Percentiles rank a stretch among this genome's conserved stretches.
Conservation (phyloP, 768 basidiomycete genomes). For the Phallus indusiatus region DNA sequence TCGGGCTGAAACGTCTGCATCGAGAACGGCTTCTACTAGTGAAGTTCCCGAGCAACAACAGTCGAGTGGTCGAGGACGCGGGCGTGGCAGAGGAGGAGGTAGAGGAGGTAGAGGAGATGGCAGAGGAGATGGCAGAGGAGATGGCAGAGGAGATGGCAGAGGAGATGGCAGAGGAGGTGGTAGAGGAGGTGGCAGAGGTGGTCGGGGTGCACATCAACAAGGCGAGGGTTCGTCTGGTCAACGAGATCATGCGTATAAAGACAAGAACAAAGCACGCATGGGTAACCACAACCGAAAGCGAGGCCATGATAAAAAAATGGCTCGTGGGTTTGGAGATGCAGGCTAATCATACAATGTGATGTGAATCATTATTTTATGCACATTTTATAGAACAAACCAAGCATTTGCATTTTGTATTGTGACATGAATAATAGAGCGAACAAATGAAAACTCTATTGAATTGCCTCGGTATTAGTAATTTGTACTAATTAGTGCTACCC, state of each 20-base stretch:
- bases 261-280: slow-evolving; percentile 65
- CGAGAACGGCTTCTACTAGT: slow-evolving; percentile 8
- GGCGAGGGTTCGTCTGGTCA: slow-evolving; percentile 26
- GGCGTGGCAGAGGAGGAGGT: slow-evolving; percentile 28
- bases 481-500: background rate
- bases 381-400: background rate
- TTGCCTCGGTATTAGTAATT: too few relatives aligned
- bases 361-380: too few relatives aligned
- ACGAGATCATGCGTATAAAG: slow-evolving; percentile 64
- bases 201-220: slow-evolving; percentile 29
- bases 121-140: slow-evolving; percentile 28
- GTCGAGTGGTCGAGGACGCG: slow-evolving; percentile 27
- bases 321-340: slow-evolving; percentile 37
- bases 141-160: slow-evolving; percentile 24
- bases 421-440: too few relatives aligned
- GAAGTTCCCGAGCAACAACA: background rate
- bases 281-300: slow-evolving; percentile 70
- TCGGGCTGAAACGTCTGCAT: background rate
- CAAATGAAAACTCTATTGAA: too few relatives aligned
- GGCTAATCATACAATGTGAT: background rate
- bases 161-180: slow-evolving; percentile 28
- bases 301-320: slow-evolving; percentile 88
- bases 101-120: slow-evolving; percentile 24
- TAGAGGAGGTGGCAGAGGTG: slow-evolving; percentile 23
- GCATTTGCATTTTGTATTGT: too few relatives aligned